Conservation (phyloP, 805 yeast species). For the Lachancea quebecensis region DNA sequence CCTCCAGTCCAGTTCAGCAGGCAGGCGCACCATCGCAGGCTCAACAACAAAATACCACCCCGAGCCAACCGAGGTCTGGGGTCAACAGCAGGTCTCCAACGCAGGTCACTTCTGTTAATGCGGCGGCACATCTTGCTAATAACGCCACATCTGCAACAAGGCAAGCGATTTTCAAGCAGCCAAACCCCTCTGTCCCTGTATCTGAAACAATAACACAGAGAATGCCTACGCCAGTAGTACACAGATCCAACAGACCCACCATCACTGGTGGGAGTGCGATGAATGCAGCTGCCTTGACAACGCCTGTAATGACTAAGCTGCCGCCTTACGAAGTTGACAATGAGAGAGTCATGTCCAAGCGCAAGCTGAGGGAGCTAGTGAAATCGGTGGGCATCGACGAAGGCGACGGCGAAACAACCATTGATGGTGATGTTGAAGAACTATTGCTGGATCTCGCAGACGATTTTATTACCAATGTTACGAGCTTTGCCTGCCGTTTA, state of each 20-base stretch:
- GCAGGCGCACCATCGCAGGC: conserved; percentile 9
- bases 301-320: conserved; percentile 67
- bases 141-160: conserved; percentile 20
- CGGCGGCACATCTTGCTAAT: conserved; percentile 39
- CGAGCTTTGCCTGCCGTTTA: conserved; percentile 86
- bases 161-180: conserved; percentile 33
- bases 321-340: conserved; percentile 81
- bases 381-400: conserved; percentile 75
- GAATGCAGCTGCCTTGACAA: conserved; percentile 58
- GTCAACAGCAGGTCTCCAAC: conserved; percentile 19
- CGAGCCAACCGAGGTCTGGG: conserved; percentile 17
- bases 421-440: conserved; percentile 96
- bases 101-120: conserved; percentile 43
- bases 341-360: conserved; percentile 76
- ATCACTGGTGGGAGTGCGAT: conserved; percentile 78
- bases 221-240: conserved; percentile 56
- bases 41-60: conserved; percentile 7
- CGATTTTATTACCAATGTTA: conserved; percentile 86
- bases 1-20: conserved; percentile 14
- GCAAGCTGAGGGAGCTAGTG: conserved; percentile 84
- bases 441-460: conserved; percentile 87
- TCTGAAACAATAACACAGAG: conserved; percentile 61
- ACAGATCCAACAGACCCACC: conserved; percentile 72
- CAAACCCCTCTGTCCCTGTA: conserved; percentile 61
- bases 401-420: conserved; percentile 83